Evolutionary conservation across 176 grass and related monocot species (phyloP).

Genomic region (Avena sativa): DNA sequence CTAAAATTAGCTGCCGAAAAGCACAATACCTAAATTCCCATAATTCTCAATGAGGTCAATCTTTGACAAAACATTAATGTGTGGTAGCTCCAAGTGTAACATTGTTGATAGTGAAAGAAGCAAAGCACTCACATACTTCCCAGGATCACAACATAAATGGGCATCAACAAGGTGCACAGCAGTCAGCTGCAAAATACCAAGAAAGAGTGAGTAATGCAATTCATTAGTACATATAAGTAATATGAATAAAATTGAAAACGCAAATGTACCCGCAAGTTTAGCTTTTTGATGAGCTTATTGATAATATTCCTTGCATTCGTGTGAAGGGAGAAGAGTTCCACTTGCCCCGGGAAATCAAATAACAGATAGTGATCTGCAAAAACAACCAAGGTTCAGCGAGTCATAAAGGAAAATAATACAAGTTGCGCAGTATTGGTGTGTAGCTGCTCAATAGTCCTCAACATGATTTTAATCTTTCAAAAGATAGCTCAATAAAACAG

Average conservation of each 20-base stretch:
- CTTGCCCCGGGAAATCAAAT: slow-evolving; percentile 99
- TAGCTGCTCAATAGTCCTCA: background rate
- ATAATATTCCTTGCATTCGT: slow-evolving; percentile 80
- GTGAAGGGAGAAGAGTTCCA: slow-evolving; percentile 98
- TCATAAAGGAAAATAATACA: slow-evolving; percentile 16
- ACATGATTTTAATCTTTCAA: background rate
- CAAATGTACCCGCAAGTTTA: slow-evolving; percentile 75
- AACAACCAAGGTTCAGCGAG: slow-evolving; percentile 9
- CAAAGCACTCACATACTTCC: slow-evolving; percentile 96
- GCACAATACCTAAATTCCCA: slow-evolving; percentile 78
- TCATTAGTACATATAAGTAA: background rate
- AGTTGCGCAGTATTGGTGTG: slow-evolving; percentile 1
- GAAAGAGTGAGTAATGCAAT: slow-evolving; percentile 18
- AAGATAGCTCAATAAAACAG: slow-evolving; percentile 33
- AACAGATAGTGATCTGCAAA: slow-evolving; percentile 92
- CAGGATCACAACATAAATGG: slow-evolving; percentile 97
- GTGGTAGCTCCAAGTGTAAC: slow-evolving; percentile 88
- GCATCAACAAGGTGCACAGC: slow-evolving; percentile 86
- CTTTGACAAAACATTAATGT: slow-evolving; percentile 97
- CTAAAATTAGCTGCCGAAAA: slow-evolving; percentile 5
- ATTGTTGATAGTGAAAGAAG: slow-evolving; percentile 95
- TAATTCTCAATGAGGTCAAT: slow-evolving; percentile 95
- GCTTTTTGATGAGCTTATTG: slow-evolving; percentile 76
- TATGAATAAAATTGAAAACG: slow-evolving; percentile 15
- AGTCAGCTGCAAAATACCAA: slow-evolving; percentile 68